Percentiles rank a stretch among this genome's conserved stretches.
These are phyloP conservation scores for Poteriospumella lacustris DNA, from an alignment of 108 stramenopile genomes.

Conservation along the genomic window DNA sequence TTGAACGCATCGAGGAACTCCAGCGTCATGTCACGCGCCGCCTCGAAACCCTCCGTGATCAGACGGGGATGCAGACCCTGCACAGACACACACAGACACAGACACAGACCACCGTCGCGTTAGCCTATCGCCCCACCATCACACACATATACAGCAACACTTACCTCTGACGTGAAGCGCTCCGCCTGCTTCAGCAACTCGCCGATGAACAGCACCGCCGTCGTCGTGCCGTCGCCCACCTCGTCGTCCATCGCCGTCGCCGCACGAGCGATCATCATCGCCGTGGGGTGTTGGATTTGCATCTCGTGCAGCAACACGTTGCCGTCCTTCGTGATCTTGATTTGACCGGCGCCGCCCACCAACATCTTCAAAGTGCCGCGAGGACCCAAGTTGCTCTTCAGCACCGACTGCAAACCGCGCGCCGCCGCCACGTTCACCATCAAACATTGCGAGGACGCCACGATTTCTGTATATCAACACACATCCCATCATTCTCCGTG, in stretches of 20 bases:
- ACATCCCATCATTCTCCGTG: too few relatives aligned
- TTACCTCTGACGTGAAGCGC: conserved; percentile 58
- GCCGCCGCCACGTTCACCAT: conserved; percentile 92
- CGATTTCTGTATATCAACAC: conserved; percentile 93
- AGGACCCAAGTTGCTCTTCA: conserved; percentile 88
- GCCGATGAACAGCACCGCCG: conserved; percentile 44
- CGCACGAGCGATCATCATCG: conserved; percentile 91
- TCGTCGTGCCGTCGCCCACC: background rate
- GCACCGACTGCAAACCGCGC: conserved; percentile 77
- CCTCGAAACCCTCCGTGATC: conserved; percentile 90
- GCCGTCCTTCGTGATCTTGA: conserved; percentile 99
- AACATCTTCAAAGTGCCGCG: conserved; percentile 96
- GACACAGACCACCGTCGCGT: too few relatives aligned
- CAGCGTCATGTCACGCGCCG: conserved; percentile 75
- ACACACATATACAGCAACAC: too few relatives aligned
- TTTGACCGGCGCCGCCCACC: conserved; percentile 96
- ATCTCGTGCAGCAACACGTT: conserved; percentile 95
- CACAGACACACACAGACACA: too few relatives aligned
- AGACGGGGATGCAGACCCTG: conserved; percentile 96
- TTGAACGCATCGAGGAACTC: conserved; percentile 76
- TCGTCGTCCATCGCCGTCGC: conserved; percentile 82
- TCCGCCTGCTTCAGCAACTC: conserved; percentile 93
- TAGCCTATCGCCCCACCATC: too few relatives aligned
- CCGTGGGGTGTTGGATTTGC: conserved; percentile 99
- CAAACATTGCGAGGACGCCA: conserved; percentile 75